phyloP scores from a whole-genome alignment of 2,329 filamentous ascomycete species.

The Clarireedia monteithiana region DNA sequence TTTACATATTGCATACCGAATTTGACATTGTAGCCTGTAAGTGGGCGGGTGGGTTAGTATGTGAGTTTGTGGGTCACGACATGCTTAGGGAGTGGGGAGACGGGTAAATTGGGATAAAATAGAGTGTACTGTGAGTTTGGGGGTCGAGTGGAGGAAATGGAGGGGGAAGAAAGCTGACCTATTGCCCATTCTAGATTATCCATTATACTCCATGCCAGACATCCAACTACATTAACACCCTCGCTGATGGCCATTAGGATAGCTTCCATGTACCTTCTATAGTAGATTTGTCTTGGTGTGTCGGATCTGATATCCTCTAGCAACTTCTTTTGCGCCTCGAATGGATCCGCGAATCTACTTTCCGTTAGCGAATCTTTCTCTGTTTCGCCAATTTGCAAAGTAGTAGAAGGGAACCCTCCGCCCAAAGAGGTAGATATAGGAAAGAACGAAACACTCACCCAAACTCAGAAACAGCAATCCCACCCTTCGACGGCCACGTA shows the following conservation, averaged over 20 bases:
- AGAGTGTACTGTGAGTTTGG: neutral
- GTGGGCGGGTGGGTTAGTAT: neutral
- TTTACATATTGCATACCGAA: slow-evolving; percentile 33
- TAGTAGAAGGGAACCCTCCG: neutral
- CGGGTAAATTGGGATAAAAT: neutral
- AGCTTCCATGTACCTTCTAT: slow-evolving; percentile 65
- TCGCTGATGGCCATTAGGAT: slow-evolving; percentile 63
- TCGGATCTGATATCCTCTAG: slow-evolving; percentile 55
- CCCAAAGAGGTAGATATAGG: neutral
- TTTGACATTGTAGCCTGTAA: slow-evolving; percentile 15
- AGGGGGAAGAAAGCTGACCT: neutral
- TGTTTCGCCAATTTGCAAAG: neutral
- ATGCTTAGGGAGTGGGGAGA: neutral
- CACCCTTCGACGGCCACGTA: slow-evolving; percentile 19
- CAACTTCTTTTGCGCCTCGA: slow-evolving; percentile 17
- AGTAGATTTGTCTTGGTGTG: slow-evolving; percentile 72
- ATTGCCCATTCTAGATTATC: slow-evolving; percentile 44
- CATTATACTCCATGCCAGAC: slow-evolving; percentile 82
- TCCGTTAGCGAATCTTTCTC: neutral
- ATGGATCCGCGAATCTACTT: slow-evolving; percentile 18
- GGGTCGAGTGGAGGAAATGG: neutral
- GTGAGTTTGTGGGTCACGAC: neutral
- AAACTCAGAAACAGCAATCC: slow-evolving; percentile 22
- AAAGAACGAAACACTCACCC: slow-evolving; percentile 9
- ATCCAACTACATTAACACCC: slow-evolving; percentile 69